Conservation (phyloP, 805 yeast species). For the Priceomyces haplophilus region DNA sequence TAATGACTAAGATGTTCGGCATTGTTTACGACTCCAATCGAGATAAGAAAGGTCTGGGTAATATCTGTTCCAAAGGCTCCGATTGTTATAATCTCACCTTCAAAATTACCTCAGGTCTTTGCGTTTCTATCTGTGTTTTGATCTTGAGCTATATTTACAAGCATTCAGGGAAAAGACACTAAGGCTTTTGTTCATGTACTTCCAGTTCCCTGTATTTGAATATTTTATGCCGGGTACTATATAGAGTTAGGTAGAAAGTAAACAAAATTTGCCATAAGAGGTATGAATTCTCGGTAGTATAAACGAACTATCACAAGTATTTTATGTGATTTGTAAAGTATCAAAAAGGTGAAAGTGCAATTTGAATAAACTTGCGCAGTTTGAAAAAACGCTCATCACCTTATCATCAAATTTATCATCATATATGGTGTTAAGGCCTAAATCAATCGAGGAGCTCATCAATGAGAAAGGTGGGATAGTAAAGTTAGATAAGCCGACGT, state of each 20-base stretch:
- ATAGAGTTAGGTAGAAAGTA: too few relatives aligned
- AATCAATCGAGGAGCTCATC: conserved; percentile 23
- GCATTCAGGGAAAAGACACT: background rate
- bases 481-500: conserved; percentile 17
- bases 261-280: too few relatives aligned
- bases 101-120: conserved; percentile 21
- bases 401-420: background rate
- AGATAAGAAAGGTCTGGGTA: conserved; percentile 13
- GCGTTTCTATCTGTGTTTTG: conserved; percentile 17
- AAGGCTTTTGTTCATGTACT: too few relatives aligned
- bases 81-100: conserved; percentile 28
- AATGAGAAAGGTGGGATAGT: background rate
- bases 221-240: background rate
- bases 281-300: too few relatives aligned
- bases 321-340: too few relatives aligned
- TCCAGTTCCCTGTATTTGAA: too few relatives aligned
- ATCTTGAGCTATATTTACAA: conserved; percentile 20
- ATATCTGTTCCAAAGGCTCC: conserved; percentile 27
- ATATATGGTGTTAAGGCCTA: conserved; percentile 23
- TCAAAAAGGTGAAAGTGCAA: too few relatives aligned
- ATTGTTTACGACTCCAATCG: conserved; percentile 27
- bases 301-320: too few relatives aligned
- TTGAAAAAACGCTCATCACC: background rate
- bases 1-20: conserved; percentile 33
- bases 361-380: background rate